Evolutionary conservation across 192 early-diverging fungal species (phyloP).

Genomic region (Backusella sp.): DNA sequence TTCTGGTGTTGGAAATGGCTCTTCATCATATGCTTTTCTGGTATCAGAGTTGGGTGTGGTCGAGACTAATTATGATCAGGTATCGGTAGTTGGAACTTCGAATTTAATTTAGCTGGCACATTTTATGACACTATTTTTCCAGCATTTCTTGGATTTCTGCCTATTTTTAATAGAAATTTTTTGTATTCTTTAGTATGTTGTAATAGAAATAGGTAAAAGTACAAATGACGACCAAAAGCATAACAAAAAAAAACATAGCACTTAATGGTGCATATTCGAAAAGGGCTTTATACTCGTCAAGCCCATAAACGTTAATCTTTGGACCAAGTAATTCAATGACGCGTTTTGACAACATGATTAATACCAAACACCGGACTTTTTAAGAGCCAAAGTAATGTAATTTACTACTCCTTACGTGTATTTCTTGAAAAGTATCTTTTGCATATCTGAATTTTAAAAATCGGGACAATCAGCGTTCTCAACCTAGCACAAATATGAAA

Average conservation of each 20-base stretch:
- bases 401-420: too few species aligned
- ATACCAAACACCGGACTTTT: background rate
- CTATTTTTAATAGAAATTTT: too few species aligned
- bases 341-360: background rate
- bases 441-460: too few species aligned
- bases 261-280: background rate
- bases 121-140: background rate
- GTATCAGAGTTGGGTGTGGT: background rate
- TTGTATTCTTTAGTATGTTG: background rate
- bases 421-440: too few species aligned
- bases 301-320: background rate
- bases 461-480: too few species aligned
- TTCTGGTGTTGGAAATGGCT: background rate
- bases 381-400: too few species aligned
- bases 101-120: background rate
- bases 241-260: background rate
- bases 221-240: too few species aligned
- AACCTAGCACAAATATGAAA: too few species aligned
- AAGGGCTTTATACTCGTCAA: background rate
- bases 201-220: too few species aligned
- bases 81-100: background rate
- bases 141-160: background rate
- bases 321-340: background rate
- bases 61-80: background rate
- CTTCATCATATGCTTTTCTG: background rate